Conservation (phyloP, 2,329 filamentous ascomycete genomes). For the Colletotrichum tropicicola region DNA sequence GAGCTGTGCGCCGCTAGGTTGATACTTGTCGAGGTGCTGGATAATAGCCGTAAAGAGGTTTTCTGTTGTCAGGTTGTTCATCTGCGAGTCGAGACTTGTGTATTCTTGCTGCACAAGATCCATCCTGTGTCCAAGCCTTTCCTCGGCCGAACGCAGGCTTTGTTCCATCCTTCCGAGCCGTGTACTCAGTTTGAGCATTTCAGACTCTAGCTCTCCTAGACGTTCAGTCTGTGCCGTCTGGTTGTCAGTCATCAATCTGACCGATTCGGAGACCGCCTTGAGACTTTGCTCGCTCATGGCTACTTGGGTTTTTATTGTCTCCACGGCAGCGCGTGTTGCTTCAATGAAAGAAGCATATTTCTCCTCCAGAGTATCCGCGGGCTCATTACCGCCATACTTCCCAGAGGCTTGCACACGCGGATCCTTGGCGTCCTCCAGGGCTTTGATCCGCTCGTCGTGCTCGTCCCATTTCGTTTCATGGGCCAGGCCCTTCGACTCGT, state of each 20-base stretch:
- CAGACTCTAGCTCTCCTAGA: not conserved
- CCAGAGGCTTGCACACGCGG: not conserved
- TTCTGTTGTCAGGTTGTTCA: slow-evolving; percentile 57
- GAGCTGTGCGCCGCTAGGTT: slow-evolving; percentile 1
- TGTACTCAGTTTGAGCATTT: not conserved
- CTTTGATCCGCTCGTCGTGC: slow-evolving; percentile 1
- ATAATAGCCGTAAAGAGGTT: slow-evolving; percentile 51
- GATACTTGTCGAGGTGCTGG: slow-evolving; percentile 40
- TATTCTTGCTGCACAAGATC: slow-evolving; percentile 47
- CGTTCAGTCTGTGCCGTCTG: not conserved
- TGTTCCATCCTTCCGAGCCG: not conserved
- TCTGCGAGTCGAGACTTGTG: slow-evolving; percentile 53
- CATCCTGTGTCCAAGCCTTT: slow-evolving; percentile 38
- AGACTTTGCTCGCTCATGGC: slow-evolving; percentile 15
- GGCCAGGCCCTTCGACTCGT: too few species aligned
- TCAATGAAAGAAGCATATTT: not conserved
- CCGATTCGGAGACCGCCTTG: slow-evolving; percentile 5
- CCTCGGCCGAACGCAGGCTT: slow-evolving; percentile 20
- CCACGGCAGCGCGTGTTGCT: not conserved
- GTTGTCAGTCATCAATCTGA: not conserved
- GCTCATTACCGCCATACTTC: too few species aligned
- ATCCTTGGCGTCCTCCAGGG: not conserved
- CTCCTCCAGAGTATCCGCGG: too few species aligned
- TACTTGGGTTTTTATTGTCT: slow-evolving; percentile 11
- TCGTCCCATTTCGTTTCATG: slow-evolving; percentile 8